phyloP scores from a whole-genome alignment of 805 yeast species.

The Ogataea glucozyma region DNA sequence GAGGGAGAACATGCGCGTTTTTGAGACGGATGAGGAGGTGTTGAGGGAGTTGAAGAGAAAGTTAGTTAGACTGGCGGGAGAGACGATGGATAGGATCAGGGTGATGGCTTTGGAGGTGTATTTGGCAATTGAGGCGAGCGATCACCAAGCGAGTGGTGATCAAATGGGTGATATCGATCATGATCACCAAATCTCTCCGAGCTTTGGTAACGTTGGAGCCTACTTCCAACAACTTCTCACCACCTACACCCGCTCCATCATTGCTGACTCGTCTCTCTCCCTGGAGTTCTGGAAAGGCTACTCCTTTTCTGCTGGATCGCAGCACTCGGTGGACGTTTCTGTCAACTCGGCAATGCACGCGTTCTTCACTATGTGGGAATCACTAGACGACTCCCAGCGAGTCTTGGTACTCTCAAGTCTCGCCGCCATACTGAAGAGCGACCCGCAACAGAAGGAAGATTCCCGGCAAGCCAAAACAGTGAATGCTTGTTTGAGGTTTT shows the following conservation, averaged over 20 bases:
- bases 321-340: slow-evolving; percentile 47
- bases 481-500: slow-evolving; percentile 27
- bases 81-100: slow-evolving; percentile 59
- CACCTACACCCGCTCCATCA: slow-evolving; percentile 21
- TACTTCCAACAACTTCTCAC: slow-evolving; percentile 34
- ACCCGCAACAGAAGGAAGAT: slow-evolving; percentile 7
- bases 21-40: slow-evolving; percentile 14
- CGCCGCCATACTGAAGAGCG: slow-evolving; percentile 30
- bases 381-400: slow-evolving; percentile 14
- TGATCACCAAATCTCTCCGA: no score
- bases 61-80: slow-evolving; percentile 60
- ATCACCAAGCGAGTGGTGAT: no score
- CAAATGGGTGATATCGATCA: slow-evolving; percentile 10
- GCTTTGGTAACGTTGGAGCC: slow-evolving; percentile 18
- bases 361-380: slow-evolving; percentile 33
- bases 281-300: slow-evolving; percentile 57
- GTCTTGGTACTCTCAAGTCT: slow-evolving; percentile 25
- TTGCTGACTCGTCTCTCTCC: slow-evolving; percentile 17
- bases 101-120: slow-evolving; percentile 43
- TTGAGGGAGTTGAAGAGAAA: slow-evolving; percentile 31
- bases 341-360: slow-evolving; percentile 44
- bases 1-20: slow-evolving; percentile 25
- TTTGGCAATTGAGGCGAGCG: no score
- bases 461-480: slow-evolving; percentile 26
- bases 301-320: slow-evolving; percentile 55